Evolutionary conservation across 306 rosid genomes (phyloP), one percentile per base, ranked within the genome.

Genomic region (Spatholobus suberectus): DNA sequence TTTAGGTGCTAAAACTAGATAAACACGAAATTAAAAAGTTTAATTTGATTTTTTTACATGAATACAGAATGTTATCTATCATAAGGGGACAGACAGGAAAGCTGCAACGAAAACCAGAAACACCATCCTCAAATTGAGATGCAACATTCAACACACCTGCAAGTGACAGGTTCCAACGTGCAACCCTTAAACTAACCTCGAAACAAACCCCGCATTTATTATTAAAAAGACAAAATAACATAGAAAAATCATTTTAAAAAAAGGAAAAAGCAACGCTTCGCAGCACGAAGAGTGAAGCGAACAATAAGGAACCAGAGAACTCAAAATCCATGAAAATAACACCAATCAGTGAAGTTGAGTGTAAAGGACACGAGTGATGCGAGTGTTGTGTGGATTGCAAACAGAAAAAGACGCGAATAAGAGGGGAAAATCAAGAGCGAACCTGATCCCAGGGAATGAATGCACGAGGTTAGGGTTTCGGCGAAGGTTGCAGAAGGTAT

Each of bases 381-480:
- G 57, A 18, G 23, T 20, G 49, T 62, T 27, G 35, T 11, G 63
- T 63, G 40, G 35, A 41, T 21, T 17, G 24, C 2, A 46, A 74
- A 41, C 63, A 43, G 43, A 61, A 57, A 29, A 66, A n/a, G 1
- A 34, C 0, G 5, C 35, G 27, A 66, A 32, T 4, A 71, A 57
- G 9, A 44, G 0, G 44, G 77, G 34, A 49, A 40, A 67, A 75
- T 47, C 8, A 37, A 43, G 34, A 40, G 17, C 52, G 17, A 46
- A 86, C 87, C 89, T 83, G 85, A 79, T 86, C 77, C 62, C 76
- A 0, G 52, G 1, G 51, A 80, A 83, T 70, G 76, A 73, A 55
- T 40, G 76, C 38, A 41, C 3, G 12, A 43, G 7, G 58, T 54
- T 86, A 86, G 89, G 85, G 87, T 86, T 86, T 79, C 5, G 32